A percentile compares a stretch with the other conserved stretches of the same genome.
Evolutionary conservation across 2,329 filamentous ascomycete genomes (phyloP).

Genomic region (Penicillium oxalicum): DNA sequence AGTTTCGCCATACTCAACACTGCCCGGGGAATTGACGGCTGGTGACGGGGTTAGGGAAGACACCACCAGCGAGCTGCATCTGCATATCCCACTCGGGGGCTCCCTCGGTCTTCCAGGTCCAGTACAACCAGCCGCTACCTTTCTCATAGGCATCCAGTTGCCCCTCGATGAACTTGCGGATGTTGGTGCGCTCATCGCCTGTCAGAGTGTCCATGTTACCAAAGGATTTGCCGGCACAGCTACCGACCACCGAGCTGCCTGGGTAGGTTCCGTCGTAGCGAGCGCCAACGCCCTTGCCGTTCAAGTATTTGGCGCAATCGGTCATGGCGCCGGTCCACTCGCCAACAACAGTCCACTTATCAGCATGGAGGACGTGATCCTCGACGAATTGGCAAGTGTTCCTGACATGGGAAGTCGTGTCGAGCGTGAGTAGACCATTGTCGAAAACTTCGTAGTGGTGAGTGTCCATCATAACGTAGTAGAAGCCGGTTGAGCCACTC

Average conservation of each 20-base stretch:
- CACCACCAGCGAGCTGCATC: conserved; percentile 35
- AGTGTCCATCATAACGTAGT: conserved; percentile 57
- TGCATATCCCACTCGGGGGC: conserved; percentile 47
- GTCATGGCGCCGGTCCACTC: conserved; percentile 66
- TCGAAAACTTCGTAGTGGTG: conserved; percentile 51
- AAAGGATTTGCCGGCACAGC: conserved; percentile 48
- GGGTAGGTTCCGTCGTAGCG: conserved; percentile 53
- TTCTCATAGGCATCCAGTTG: conserved; percentile 43
- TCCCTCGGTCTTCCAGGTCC: conserved; percentile 47
- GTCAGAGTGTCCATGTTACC: conserved; percentile 43
- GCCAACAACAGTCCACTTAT: conserved; percentile 63
- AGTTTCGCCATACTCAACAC: conserved; percentile 16
- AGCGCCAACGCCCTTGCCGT: conserved; percentile 54
- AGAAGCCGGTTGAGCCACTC: conserved; percentile 39
- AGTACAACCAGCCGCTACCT: conserved; percentile 44
- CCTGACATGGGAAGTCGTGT: conserved; percentile 49
- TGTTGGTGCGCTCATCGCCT: conserved; percentile 30
- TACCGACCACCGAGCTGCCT: conserved; percentile 46
- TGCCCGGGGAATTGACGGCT: conserved; percentile 30
- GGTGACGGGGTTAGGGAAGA: conserved; percentile 45
- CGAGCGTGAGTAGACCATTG: conserved; percentile 29
- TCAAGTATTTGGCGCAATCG: conserved; percentile 49
- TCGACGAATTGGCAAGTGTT: conserved; percentile 51
- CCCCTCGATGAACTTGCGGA: conserved; percentile 42
- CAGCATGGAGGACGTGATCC: conserved; percentile 45